These are phyloP conservation scores for Posidonia oceanica DNA, from an alignment of 116 monocot genomes.

Conservation along the genomic window DNA sequence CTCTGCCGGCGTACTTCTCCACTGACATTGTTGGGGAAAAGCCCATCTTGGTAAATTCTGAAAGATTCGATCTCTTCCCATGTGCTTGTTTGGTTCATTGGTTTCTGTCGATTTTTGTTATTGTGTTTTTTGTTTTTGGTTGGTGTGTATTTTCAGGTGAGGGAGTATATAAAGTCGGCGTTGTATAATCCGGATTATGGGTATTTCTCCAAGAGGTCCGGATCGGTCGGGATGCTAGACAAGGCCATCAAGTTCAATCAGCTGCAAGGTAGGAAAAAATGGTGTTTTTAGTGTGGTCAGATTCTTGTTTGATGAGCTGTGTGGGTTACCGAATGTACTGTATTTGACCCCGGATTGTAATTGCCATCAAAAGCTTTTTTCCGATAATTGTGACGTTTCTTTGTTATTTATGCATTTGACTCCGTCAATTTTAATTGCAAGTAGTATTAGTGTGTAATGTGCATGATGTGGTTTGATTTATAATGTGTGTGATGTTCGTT, in stretches of 20 bases:
- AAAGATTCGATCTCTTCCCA: background rate
- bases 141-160: conserved; percentile 37
- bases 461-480: background rate
- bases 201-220: conserved; percentile 80
- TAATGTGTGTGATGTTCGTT: background rate
- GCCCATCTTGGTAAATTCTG: conserved; percentile 2
- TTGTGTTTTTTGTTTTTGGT: background rate
- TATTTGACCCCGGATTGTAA: background rate
- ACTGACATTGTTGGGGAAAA: background rate
- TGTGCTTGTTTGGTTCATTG: background rate
- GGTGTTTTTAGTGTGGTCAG: background rate
- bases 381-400: too few relatives aligned
- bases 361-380: too few relatives aligned
- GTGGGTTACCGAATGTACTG: background rate
- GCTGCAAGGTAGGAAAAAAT: conserved; percentile 43
- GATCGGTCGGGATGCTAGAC: conserved; percentile 83
- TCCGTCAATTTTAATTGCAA: background rate
- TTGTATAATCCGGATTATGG: conserved; percentile 81
- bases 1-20: conserved; percentile 1
- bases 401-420: background rate
- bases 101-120: background rate
- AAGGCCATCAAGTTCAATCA: conserved; percentile 78
- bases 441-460: background rate
- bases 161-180: conserved; percentile 76
- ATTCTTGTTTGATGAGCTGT: background rate